Evolutionary conservation across 805 yeast genomes (phyloP), one percentile per base, ranked within the genome.

Genomic region (Metschnikowia gruessii): DNA sequence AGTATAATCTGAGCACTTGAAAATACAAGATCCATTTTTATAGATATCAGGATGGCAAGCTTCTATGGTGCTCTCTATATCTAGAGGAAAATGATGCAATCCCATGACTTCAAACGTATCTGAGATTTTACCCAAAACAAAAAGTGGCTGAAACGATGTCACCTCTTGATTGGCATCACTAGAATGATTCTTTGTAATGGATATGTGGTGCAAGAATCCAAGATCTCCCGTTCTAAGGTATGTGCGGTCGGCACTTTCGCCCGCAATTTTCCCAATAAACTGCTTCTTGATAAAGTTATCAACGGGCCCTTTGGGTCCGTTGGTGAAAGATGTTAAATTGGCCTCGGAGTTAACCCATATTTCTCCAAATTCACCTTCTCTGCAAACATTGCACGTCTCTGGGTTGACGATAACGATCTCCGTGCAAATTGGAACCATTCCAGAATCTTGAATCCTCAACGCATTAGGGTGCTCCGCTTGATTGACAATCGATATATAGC

Each of bases 301-400:
- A 9, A 75, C 70, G 1, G 74, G 75, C 1, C 80, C 72, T 24
- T 73, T 71, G 0, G 76, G 76, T 3, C 81, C 81, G 42, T 77
- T 72, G 33, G 80, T 78, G 61, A 81, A 83, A 6, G 80, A 79
- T 11, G 73, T 63, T 24, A 82, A 84, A 55, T 85, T 90, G 0
- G 92, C 95, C 53, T 89, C 96, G 1, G 96, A 86, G 52, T 87
- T 80, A 2, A 92, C 95, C 98, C 98, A 94, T 33, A 94, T 89
- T 66, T 94, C 99, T 29, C 99, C 99, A 63, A 81, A 82, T 64
- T 94, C 99, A 7, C 98, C 97, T 42, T 83, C 83, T 48, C 78
- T 80, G 61, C 99, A 92, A 11, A 90, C 70, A 44, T 73, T 70
- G 37, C 77, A 65, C 0, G 97, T 92, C 61, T 94, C 97, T 1